These are phyloP conservation scores for Yamadazyma sp. DNA, from an alignment of 805 yeast genomes.

Conservation along the genomic window DNA sequence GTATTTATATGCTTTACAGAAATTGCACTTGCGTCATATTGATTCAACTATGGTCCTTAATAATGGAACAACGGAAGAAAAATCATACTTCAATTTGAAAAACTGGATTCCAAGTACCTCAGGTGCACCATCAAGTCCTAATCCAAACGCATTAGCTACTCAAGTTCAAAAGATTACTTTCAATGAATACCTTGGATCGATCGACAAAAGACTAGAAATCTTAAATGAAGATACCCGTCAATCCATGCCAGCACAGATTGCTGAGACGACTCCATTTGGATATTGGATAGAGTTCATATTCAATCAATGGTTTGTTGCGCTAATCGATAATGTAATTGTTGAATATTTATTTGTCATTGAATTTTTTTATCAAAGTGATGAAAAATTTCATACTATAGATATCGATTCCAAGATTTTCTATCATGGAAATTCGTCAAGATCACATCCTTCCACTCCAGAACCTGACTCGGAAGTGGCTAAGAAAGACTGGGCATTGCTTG, in stretches of 20 bases:
- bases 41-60: constrained; percentile 61
- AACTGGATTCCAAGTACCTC: constrained; percentile 19
- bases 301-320: constrained; percentile 67
- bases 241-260: constrained; percentile 79
- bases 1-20: constrained; percentile 69
- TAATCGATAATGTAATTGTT: constrained; percentile 71
- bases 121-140: constrained; percentile 1
- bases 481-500: constrained; percentile 33
- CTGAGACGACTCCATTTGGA: constrained; percentile 66
- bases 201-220: constrained; percentile 60
- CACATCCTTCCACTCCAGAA: too few species aligned
- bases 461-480: constrained; percentile 3
- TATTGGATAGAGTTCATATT: constrained; percentile 74
- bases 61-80: constrained; percentile 21
- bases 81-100: constrained; percentile 20
- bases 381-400: constrained; percentile 27
- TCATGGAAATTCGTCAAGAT: constrained; percentile 6
- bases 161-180: constrained; percentile 18
- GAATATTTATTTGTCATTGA: constrained; percentile 73
- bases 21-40: constrained; percentile 51
- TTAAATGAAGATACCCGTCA: constrained; percentile 50
- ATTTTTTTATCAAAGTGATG: constrained; percentile 56
- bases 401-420: constrained; percentile 2
- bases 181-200: constrained; percentile 50
- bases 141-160: neutral